Percentiles rank a stretch among this genome's conserved stretches.
phyloP scores from a whole-genome alignment of 192 early-diverging fungal species.

The Backusella tarrabulga region DNA sequence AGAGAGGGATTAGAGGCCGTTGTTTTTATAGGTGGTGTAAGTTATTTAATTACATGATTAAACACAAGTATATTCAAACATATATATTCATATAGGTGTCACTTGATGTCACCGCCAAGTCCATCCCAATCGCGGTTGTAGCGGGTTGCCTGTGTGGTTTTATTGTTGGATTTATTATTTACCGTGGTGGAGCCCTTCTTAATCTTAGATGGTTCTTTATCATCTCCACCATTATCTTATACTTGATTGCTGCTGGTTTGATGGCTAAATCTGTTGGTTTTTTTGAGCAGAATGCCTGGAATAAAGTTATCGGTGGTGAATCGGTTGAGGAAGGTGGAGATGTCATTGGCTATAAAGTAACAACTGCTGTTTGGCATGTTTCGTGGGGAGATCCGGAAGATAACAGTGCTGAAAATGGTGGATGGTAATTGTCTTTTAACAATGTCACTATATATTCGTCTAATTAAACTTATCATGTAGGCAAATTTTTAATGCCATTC shows the following conservation, averaged over 20 bases:
- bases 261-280: conserved; percentile 63
- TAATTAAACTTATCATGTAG: conserved; percentile 44
- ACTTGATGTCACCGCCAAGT: conserved; percentile 55
- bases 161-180: conserved; percentile 73
- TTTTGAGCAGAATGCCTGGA: conserved; percentile 69
- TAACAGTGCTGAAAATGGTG: conserved; percentile 38
- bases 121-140: conserved; percentile 82
- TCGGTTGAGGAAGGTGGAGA: conserved; percentile 56
- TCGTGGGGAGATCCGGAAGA: conserved; percentile 41
- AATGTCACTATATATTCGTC: conserved; percentile 17
- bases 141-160: conserved; percentile 66
- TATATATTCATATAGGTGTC: conserved; percentile 42
- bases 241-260: conserved; percentile 82
- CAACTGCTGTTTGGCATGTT: conserved; percentile 30
- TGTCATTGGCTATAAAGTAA: conserved; percentile 39
- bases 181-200: conserved; percentile 66
- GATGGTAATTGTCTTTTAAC: conserved; percentile 54
- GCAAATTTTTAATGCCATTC: conserved; percentile 70
- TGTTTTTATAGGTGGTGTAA: conserved; percentile 85
- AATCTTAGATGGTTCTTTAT: conserved; percentile 81
- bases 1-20: conserved; percentile 91
- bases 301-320: conserved; percentile 61
- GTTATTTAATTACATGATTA: conserved; percentile 2
- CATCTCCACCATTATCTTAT: conserved; percentile 65
- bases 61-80: neutral